A percentile compares a stretch with the other conserved stretches of the same genome.
phyloP scores from a whole-genome alignment of 257 asterid species.

The Ocimum tenuiflorum region DNA sequence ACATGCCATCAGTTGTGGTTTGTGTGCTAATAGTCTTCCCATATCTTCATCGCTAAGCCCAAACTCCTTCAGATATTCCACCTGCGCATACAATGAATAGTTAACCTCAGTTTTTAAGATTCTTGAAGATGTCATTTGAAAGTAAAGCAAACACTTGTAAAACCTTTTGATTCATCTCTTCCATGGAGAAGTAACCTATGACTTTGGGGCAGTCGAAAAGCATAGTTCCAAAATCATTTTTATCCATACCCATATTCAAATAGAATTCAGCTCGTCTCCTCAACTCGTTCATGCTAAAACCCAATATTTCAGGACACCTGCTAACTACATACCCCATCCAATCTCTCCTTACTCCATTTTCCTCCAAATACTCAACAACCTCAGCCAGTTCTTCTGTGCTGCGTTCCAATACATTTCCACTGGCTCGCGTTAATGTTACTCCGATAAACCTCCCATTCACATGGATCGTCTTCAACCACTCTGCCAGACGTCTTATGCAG shows the following conservation, averaged over 20 bases:
- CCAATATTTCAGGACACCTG: conserved; percentile 70
- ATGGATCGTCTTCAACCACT: conserved; percentile 70
- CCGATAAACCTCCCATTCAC: conserved; percentile 86
- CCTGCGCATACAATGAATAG: conserved; percentile 32
- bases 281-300: conserved; percentile 69
- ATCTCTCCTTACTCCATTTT: conserved; percentile 67
- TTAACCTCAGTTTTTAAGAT: not conserved
- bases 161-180: conserved; percentile 93
- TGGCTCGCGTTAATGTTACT: conserved; percentile 51
- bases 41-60: conserved; percentile 66
- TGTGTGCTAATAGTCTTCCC: conserved; percentile 76
- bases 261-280: conserved; percentile 52
- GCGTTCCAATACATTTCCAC: conserved; percentile 44
- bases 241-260: conserved; percentile 65
- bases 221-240: conserved; percentile 90
- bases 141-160: not conserved
- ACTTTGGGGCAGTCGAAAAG: conserved; percentile 87
- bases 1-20: conserved; percentile 90
- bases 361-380: conserved; percentile 51
- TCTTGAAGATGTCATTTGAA: not conserved
- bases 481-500: conserved; percentile 45
- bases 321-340: conserved; percentile 89
- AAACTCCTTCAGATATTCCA: conserved; percentile 73
- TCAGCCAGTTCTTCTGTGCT: conserved; percentile 57
- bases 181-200: conserved; percentile 71